Evolutionary conservation across 345 rosid genomes (phyloP), one percentile per base, ranked within the genome.

Genomic region (Brassica carinata): DNA sequence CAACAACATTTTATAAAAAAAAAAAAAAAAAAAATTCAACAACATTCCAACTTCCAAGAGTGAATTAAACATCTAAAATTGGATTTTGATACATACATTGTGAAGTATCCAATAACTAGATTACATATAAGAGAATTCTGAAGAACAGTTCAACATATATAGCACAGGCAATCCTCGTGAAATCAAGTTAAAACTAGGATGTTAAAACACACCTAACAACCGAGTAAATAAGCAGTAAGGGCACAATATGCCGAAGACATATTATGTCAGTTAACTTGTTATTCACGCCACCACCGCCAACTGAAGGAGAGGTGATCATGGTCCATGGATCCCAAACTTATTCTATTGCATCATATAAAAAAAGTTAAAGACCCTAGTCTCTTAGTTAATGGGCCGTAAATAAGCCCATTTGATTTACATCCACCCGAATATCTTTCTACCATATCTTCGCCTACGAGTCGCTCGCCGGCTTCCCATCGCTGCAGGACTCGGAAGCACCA

Each of bases 271-370:
- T 45, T 79, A 67, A 84, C 79, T 89, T 88, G 82, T 86, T 89
- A 78, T 33, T 86, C 63, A 87, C 84, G 81, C 82, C 70, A 74
- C 27, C 14, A 59, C 87, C 85, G 75, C 82, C 79, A 69, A 69
- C 34, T 29, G 43, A 36, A 7, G 43, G 43, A 36, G 43, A 36
- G 9, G 2, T 36, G 10, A 7, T 2, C 43, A 36, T 7, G 7
- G 38, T 5, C 38, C 38, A 34, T 36, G 9, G 43, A 36, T 36
- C 43, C 43, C 8, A 36, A 36, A 8, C 43, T 36, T 36, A 36
- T 36, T 8, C 43, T 1, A 9, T 9, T 36, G 43, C 43, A 36
- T 36, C 43, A 36, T 23, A 23, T 23, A 23, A 23, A 23, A 19
- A 23, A 23, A 23, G 26, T 23, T 23, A 23, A 23, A 23, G 26